Conservation (phyloP, 352 stramenopile species). For the Hyaloperonospora brassicae region DNA sequence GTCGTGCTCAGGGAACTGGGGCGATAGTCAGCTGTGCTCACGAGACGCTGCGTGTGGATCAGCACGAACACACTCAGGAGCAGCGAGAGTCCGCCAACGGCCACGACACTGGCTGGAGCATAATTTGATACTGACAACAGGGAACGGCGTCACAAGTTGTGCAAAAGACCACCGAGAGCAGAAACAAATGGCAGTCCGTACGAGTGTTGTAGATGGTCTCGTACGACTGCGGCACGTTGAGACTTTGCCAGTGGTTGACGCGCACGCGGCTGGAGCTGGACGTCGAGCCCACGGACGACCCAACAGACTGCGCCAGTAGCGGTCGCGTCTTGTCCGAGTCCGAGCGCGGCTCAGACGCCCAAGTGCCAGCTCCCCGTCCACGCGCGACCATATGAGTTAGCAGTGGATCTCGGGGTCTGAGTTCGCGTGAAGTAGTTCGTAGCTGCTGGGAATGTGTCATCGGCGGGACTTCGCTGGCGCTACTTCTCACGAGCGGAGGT, state of each 20-base stretch:
- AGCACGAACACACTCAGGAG: constrained; percentile 59
- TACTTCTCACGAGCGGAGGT: no score
- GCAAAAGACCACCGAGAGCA: not conserved
- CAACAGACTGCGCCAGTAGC: constrained; percentile 22
- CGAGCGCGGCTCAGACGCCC: not conserved
- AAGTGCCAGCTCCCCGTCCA: not conserved
- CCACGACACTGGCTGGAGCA: constrained; percentile 38
- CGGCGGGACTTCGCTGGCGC: no score
- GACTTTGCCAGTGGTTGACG: constrained; percentile 21
- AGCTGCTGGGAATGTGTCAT: no score
- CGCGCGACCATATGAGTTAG: constrained; percentile 3
- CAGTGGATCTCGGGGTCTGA: not conserved
- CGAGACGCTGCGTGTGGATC: constrained; percentile 60
- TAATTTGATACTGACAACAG: constrained; percentile 22
- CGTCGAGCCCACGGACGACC: constrained; percentile 19
- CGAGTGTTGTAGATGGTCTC: constrained; percentile 30
- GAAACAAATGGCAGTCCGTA: constrained; percentile 3
- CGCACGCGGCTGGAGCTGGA: constrained; percentile 24
- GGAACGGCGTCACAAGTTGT: not conserved
- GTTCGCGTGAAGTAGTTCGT: no score
- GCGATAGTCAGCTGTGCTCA: constrained; percentile 34
- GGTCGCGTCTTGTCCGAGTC: constrained; percentile 17
- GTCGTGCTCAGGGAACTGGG: constrained; percentile 27
- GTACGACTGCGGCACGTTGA: constrained; percentile 28
- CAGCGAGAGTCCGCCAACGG: constrained; percentile 39